phyloP scores from a whole-genome alignment of 345 rosid genomes.

The Citropsis articulata region DNA sequence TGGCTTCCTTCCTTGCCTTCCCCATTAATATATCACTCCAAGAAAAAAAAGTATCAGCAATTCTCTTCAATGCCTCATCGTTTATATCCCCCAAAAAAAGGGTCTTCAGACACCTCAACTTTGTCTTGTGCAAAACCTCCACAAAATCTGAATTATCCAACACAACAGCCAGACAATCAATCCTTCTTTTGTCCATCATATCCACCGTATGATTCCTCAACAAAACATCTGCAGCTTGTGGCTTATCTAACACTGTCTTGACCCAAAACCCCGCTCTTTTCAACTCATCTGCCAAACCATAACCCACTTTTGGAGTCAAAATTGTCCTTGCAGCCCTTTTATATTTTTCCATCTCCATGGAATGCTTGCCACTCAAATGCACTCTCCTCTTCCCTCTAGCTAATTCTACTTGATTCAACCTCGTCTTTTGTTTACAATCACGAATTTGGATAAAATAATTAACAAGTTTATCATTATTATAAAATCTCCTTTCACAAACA shows the following conservation, averaged over 20 bases:
- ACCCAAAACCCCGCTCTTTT: slow-evolving; percentile 73
- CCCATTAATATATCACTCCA: slow-evolving; percentile 81
- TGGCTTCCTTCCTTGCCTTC: slow-evolving; percentile 76
- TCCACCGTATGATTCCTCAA: neutral
- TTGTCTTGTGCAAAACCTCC: slow-evolving; percentile 65
- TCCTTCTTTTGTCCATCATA: slow-evolving; percentile 34
- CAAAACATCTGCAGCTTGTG: slow-evolving; percentile 69
- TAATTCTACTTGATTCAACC: slow-evolving; percentile 73
- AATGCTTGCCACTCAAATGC: slow-evolving; percentile 58
- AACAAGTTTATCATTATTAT: slow-evolving; percentile 55
- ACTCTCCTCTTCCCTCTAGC: slow-evolving; percentile 75
- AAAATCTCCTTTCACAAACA: slow-evolving; percentile 75
- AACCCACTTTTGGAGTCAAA: slow-evolving; percentile 66
- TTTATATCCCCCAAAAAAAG: slow-evolving; percentile 31
- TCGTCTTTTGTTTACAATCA: slow-evolving; percentile 67
- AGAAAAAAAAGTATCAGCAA: slow-evolving; percentile 67
- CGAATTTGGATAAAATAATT: slow-evolving; percentile 46
- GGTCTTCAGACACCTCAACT: slow-evolving; percentile 61
- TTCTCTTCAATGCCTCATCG: slow-evolving; percentile 57
- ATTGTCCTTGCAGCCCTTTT: slow-evolving; percentile 50
- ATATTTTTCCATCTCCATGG: slow-evolving; percentile 80
- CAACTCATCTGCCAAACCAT: slow-evolving; percentile 67
- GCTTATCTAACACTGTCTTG: slow-evolving; percentile 52
- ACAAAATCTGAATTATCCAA: slow-evolving; percentile 80
- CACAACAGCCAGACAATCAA: slow-evolving; percentile 70